Evolutionary conservation across 2,329 filamentous ascomycete genomes (phyloP).

Genomic region (Microdochium trichocladiopsis): DNA sequence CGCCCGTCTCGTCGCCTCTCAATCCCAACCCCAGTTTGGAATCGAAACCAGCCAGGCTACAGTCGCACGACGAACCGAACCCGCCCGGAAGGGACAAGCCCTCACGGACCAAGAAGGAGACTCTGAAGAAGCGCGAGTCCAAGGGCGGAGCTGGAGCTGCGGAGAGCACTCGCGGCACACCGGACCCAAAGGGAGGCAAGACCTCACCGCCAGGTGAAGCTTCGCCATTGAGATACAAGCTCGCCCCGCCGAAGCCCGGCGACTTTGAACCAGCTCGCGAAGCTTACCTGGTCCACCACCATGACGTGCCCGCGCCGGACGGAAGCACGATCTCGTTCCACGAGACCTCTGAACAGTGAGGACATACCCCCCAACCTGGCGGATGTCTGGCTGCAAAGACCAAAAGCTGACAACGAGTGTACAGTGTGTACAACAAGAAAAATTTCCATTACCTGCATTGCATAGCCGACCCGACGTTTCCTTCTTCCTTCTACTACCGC

Average conservation of each 20-base stretch:
- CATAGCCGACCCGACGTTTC: slow-evolving; percentile 82
- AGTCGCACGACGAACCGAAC: slow-evolving; percentile 27
- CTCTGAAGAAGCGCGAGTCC: slow-evolving; percentile 61
- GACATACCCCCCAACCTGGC: slow-evolving; percentile 4
- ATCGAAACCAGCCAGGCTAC: slow-evolving; percentile 24
- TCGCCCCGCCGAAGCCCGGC: slow-evolving; percentile 53
- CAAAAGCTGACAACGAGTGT: slow-evolving; percentile 3
- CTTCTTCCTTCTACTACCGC: slow-evolving; percentile 81
- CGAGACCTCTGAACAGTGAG: slow-evolving; percentile 59
- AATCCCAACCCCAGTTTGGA: slow-evolving; percentile 53
- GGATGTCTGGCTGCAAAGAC: neutral
- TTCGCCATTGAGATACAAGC: slow-evolving; percentile 53
- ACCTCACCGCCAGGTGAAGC: slow-evolving; percentile 30
- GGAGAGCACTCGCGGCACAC: slow-evolving; percentile 47
- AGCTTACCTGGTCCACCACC: slow-evolving; percentile 49
- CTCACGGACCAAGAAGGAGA: slow-evolving; percentile 54
- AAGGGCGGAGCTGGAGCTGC: slow-evolving; percentile 37
- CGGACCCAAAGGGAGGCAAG: slow-evolving; percentile 41
- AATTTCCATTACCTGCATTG: slow-evolving; percentile 85
- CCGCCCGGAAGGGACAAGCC: slow-evolving; percentile 38
- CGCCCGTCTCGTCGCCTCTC: slow-evolving; percentile 66
- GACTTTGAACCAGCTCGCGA: slow-evolving; percentile 55
- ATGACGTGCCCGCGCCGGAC: slow-evolving; percentile 41
- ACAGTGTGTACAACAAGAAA: slow-evolving; percentile 58
- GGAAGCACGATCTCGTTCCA: slow-evolving; percentile 49